phyloP scores from a whole-genome alignment of 768 basidiomycete species.

The Kwoniella europaea region DNA sequence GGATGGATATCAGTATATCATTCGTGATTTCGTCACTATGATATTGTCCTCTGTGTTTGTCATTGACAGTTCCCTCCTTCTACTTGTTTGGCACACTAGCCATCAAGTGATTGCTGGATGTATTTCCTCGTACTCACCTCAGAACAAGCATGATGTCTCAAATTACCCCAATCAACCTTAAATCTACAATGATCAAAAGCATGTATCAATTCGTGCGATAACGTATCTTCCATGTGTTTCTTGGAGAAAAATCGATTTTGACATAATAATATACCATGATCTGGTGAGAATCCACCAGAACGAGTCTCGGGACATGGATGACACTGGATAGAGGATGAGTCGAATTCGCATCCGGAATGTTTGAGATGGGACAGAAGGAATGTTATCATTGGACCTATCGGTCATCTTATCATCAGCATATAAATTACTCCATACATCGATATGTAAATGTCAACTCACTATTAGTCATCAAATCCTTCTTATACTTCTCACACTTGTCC shows the following conservation, averaged over 20 bases:
- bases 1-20: too few relatives aligned
- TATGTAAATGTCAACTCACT: slow-evolving; percentile 62
- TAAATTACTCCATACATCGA: neutral
- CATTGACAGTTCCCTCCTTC: too few relatives aligned
- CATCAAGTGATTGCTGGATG: too few relatives aligned
- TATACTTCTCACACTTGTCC: slow-evolving; percentile 71
- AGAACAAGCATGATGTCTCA: slow-evolving; percentile 94
- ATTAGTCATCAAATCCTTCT: slow-evolving; percentile 69
- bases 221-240: slow-evolving; percentile 87
- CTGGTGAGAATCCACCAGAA: slow-evolving; percentile 81
- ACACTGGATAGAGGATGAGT: slow-evolving; percentile 77
- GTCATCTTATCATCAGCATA: neutral
- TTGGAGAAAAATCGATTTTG: slow-evolving; percentile 80
- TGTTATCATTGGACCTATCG: slow-evolving; percentile 76
- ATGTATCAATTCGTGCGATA: slow-evolving; percentile 91
- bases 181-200: slow-evolving; percentile 95
- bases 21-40: too few relatives aligned
- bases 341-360: slow-evolving; percentile 72
- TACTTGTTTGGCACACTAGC: too few relatives aligned
- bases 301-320: slow-evolving; percentile 74
- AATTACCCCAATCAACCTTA: slow-evolving; percentile 86
- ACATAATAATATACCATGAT: slow-evolving; percentile 79
- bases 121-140: slow-evolving; percentile 89
- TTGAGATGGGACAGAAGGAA: slow-evolving; percentile 93
- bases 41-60: too few relatives aligned